These are phyloP conservation scores for Lizonia empirigonia DNA, from an alignment of 2,329 filamentous ascomycete genomes.

Conservation along the genomic window DNA sequence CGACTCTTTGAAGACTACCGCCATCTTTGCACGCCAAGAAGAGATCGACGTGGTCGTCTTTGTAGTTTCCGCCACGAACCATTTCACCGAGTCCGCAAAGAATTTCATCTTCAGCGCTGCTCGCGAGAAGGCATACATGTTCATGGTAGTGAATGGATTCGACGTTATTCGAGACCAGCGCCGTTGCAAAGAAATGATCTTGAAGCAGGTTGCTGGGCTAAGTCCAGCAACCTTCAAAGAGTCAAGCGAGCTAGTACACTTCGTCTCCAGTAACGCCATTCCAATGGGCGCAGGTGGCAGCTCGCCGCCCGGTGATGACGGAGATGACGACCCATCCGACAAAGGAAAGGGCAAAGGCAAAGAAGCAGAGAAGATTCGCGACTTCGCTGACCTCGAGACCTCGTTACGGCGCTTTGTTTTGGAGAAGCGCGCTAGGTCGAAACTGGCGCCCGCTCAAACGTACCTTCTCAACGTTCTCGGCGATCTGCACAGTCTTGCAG, in stretches of 20 bases:
- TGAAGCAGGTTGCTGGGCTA: conserved; percentile 86
- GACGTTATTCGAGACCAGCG: conserved; percentile 92
- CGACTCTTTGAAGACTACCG: conserved; percentile 95
- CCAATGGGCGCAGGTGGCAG: conserved; percentile 62
- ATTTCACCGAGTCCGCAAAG: conserved; percentile 96
- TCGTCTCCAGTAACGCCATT: conserved; percentile 95
- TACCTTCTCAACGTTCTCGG: conserved; percentile 93
- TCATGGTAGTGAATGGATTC: conserved; percentile 97
- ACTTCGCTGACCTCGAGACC: conserved; percentile 88
- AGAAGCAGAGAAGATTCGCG: conserved; percentile 76
- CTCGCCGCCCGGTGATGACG: conserved; percentile 44
- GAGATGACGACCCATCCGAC: conserved; percentile 53
- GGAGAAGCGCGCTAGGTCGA: conserved; percentile 93
- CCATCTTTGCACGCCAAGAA: conserved; percentile 94
- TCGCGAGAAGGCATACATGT: conserved; percentile 96
- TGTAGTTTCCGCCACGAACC: conserved; percentile 95
- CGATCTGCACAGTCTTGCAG: conserved; percentile 81
- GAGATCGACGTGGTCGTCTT: conserved; percentile 99
- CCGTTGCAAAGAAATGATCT: conserved; percentile 87
- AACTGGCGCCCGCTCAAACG: conserved; percentile 92
- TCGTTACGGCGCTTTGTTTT: conserved; percentile 91
- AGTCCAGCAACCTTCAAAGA: conserved; percentile 95
- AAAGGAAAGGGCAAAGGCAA: conserved; percentile 66
- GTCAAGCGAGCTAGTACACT: conserved; percentile 89
- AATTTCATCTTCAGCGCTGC: conserved; percentile 97